A percentile compares a stretch with the other conserved stretches of the same genome.
Conservation (phyloP, 257 asterid species). For the Lycium barbarum region DNA sequence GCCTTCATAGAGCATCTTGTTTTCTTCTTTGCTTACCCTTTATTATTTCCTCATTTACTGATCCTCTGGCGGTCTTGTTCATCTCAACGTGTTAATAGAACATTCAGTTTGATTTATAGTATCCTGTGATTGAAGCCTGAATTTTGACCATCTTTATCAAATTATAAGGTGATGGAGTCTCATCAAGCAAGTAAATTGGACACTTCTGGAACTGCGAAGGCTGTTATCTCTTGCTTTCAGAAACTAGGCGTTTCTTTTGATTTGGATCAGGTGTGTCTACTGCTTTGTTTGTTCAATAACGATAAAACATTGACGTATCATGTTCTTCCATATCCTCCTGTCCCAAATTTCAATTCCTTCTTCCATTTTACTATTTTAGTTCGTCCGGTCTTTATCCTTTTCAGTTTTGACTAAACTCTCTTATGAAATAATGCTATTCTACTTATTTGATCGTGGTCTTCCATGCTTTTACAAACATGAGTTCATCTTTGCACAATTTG, state of each 20-base stretch:
- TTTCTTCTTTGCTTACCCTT: no score
- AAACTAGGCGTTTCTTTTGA: slow-evolving; percentile 83
- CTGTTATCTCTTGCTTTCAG: slow-evolving; percentile 92
- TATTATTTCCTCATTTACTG: background rate
- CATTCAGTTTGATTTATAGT: no score
- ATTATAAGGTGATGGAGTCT: slow-evolving; percentile 50
- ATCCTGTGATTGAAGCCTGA: no score
- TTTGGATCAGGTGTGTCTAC: slow-evolving; percentile 59
- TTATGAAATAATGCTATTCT: slow-evolving; percentile 6
- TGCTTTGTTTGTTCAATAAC: background rate
- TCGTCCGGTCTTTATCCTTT: background rate
- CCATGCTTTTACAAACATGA: background rate
- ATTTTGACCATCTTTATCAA: no score
- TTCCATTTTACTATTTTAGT: background rate
- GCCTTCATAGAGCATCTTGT: no score
- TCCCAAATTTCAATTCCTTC: background rate
- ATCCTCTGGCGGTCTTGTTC: no score
- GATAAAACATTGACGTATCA: background rate
- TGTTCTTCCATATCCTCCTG: background rate
- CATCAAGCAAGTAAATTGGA: slow-evolving; percentile 96
- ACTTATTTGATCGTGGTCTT: background rate
- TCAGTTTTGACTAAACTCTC: background rate
- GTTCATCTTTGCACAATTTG: background rate
- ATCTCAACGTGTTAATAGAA: no score
- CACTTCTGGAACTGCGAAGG: slow-evolving; percentile 94